phyloP scores from a whole-genome alignment of 108 stramenopile species.

The Cyclotella choctawhatcheeana region DNA sequence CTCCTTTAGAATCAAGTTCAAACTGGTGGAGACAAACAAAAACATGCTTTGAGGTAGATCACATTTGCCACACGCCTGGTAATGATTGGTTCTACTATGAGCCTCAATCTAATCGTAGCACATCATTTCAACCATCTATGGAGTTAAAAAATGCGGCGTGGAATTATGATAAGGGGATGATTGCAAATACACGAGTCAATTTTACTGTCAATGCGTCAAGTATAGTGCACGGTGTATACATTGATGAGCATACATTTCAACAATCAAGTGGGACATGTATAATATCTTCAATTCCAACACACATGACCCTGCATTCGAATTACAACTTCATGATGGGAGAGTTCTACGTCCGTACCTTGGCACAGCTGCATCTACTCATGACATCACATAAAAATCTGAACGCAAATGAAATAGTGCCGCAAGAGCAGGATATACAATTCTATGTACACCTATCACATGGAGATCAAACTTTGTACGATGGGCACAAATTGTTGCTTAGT shows the following conservation, averaged over 20 bases:
- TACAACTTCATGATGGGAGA: constrained; percentile 68
- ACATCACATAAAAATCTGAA: neutral
- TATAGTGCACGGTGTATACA: neutral
- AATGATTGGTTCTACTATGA: constrained; percentile 45
- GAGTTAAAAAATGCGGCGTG: neutral
- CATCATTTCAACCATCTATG: neutral
- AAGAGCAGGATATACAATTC: constrained; percentile 46
- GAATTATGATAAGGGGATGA: constrained; percentile 1
- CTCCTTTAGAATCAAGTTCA: neutral
- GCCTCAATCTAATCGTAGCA: neutral
- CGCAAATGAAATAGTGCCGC: constrained; percentile 9
- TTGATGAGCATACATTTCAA: constrained; percentile 2
- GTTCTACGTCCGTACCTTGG: constrained; percentile 50
- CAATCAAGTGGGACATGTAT: neutral
- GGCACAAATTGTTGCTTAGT: constrained; percentile 43
- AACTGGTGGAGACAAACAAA: constrained; percentile 23
- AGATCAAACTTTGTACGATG: constrained; percentile 33
- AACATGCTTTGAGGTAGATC: constrained; percentile 14
- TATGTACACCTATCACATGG: constrained; percentile 41
- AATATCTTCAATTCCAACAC: constrained; percentile 22
- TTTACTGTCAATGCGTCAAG: constrained; percentile 28
- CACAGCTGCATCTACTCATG: constrained; percentile 35
- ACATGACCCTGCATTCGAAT: constrained; percentile 47
- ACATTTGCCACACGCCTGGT: constrained; percentile 30
- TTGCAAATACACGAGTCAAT: neutral